Percentiles rank a stretch among this genome's conserved stretches.
These are phyloP conservation scores for Candida koratica DNA, from an alignment of 805 yeast genomes.

Conservation along the genomic window DNA sequence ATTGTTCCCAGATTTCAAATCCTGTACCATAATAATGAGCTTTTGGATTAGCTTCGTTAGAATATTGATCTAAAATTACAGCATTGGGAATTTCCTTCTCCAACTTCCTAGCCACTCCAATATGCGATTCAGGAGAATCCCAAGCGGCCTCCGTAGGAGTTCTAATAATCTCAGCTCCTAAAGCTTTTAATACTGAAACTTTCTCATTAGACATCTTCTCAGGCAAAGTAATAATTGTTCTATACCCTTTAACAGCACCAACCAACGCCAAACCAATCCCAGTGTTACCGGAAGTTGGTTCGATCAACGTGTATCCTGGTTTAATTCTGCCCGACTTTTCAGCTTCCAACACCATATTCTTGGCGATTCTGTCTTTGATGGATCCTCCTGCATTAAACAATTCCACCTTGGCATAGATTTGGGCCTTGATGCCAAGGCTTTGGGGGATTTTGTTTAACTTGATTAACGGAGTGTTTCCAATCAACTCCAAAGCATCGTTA, in stretches of 20 bases:
- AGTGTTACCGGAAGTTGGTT: slow-evolving; percentile 89
- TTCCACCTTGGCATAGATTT: slow-evolving; percentile 70
- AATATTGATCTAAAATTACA: slow-evolving; percentile 79
- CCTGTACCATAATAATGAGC: slow-evolving; percentile 88
- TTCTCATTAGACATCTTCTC: slow-evolving; percentile 92
- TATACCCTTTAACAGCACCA: slow-evolving; percentile 83
- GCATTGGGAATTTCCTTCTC: slow-evolving; percentile 83
- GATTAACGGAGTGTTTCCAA: slow-evolving; percentile 83
- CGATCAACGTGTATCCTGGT: slow-evolving; percentile 83
- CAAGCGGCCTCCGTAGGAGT: slow-evolving; percentile 92
- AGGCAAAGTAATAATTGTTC: slow-evolving; percentile 83
- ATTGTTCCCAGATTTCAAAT: slow-evolving; percentile 78
- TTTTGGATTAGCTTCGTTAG: slow-evolving; percentile 70
- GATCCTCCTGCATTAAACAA: slow-evolving; percentile 88
- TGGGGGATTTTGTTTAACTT: slow-evolving; percentile 73
- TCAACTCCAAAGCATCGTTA: slow-evolving; percentile 63
- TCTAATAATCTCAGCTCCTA: slow-evolving; percentile 87
- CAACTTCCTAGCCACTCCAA: slow-evolving; percentile 78
- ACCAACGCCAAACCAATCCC: slow-evolving; percentile 86
- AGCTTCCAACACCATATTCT: slow-evolving; percentile 82
- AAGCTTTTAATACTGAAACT: slow-evolving; percentile 80
- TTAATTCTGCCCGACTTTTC: slow-evolving; percentile 72
- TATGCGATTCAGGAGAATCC: slow-evolving; percentile 89
- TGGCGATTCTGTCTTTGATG: slow-evolving; percentile 84
- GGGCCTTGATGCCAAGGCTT: slow-evolving; percentile 68